phyloP scores from a whole-genome alignment of 352 stramenopile species.

The Stramenopiles sp. region DNA sequence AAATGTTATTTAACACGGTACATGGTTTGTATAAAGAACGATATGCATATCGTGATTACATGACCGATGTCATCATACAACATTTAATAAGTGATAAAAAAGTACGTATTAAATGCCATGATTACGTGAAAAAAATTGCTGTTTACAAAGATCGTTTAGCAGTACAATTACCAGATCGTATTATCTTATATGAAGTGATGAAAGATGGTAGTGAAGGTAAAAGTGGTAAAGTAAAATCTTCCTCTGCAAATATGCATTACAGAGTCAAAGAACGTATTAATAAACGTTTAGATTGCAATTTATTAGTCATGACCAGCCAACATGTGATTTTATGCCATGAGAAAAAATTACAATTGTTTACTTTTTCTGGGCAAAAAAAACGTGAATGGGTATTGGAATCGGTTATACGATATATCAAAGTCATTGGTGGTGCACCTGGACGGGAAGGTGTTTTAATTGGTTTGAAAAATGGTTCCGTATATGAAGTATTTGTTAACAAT shows the following conservation, averaged over 20 bases:
- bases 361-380: conserved; percentile 51
- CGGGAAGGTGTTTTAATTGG: conserved; percentile 67
- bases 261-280: conserved; percentile 61
- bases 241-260: conserved; percentile 57
- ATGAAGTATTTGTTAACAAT: conserved; percentile 81
- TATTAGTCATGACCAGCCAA: conserved; percentile 61
- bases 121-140: conserved; percentile 78
- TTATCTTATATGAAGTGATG: conserved; percentile 77
- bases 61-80: conserved; percentile 84
- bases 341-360: conserved; percentile 71
- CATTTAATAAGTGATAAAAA: conserved; percentile 81
- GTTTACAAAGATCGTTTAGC: conserved; percentile 71
- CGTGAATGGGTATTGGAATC: conserved; percentile 46
- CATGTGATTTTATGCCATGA: conserved; percentile 75
- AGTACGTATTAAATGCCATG: conserved; percentile 75
- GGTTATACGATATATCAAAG: conserved; percentile 68
- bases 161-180: conserved; percentile 71
- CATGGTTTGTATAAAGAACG: conserved; percentile 75
- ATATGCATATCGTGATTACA: conserved; percentile 73
- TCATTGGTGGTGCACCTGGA: conserved; percentile 60
- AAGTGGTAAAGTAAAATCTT: not conserved
- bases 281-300: conserved; percentile 49
- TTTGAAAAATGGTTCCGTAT: conserved; percentile 64
- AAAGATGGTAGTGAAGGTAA: conserved; percentile 25
- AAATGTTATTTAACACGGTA: conserved; percentile 66